Base-by-base conservation (phyloP, 225 moss, liverwort and hornwort genomes). In the Marchantia paleacea region DNA sequence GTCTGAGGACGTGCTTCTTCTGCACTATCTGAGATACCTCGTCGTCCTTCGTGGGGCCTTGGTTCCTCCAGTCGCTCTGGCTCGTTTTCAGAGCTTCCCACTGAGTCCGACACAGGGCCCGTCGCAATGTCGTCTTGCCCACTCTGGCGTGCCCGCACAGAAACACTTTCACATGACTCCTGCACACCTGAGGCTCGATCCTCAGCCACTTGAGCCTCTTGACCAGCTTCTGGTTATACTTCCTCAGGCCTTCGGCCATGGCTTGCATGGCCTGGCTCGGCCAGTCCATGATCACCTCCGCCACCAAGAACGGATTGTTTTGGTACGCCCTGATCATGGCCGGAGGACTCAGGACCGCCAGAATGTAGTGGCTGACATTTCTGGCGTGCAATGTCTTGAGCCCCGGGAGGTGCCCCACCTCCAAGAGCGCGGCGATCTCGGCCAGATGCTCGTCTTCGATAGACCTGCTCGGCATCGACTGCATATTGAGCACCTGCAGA, bases 231-330 rank as follows among this genome's bases (percentile, higher is more conserved):
- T 28, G 53, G 8, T 75, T 75, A 54, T 29, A 55, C 13, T 15
- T 51, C 16, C 69, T 72, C 71, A 72, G 22, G 22, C 50, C 22
- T 1, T 72, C 71, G 20, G 71, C 71, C 12, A 7, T 49, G 20
- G 3, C 71, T 72, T n/a, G 18, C 50, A 72, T 39, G 22, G 19
- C 18, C 71, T 49, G 15, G 16, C 71, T 72, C 3, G 71, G 71
- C 50, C 71, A 72, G 20, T 72, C 71, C 50, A 72, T 72, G 20
- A 72, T 72, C 8, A 72, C 49, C 50, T 51, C 50, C 10, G 71
- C 6, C 48, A 72, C 50, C 19, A 72, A 10, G n/a, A 50, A 50
- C 4, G 71, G 71, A 24, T 72, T 72, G 31, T 72, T 70, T 49
- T 72, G 71, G 49, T 72, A 51, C 11, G 49, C 71, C 8, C 50